Conservation (phyloP, 2,329 filamentous ascomycete species). For the Fonsecaea pedrosoi region DNA sequence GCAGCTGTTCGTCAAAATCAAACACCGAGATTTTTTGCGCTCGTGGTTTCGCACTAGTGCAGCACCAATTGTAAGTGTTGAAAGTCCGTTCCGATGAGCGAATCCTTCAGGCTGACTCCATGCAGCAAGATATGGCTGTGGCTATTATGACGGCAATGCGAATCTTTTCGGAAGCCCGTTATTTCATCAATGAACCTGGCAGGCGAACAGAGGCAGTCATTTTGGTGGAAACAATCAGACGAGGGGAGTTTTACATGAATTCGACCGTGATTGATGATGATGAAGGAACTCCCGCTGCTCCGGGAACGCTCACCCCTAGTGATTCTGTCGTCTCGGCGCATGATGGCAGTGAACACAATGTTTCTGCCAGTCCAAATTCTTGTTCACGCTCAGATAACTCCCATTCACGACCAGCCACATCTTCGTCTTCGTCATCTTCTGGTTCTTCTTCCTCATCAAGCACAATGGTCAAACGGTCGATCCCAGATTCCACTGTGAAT, state of each 20-base stretch:
- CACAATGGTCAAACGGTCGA: neutral
- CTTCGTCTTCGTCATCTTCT: conserved; percentile 1
- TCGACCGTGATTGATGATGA: conserved; percentile 1
- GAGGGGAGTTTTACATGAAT: conserved; percentile 9
- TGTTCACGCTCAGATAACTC: neutral
- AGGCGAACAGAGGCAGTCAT: neutral
- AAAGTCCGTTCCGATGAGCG: neutral
- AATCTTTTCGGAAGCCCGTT: conserved; percentile 10
- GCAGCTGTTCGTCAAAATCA: conserved; percentile 15
- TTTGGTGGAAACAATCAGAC: conserved; percentile 5
- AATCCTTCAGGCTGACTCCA: conserved; percentile 1
- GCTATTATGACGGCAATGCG: conserved; percentile 1
- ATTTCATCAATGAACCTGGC: neutral
- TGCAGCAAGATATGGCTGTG: conserved; percentile 9
- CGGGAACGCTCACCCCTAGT: conserved; percentile 8
- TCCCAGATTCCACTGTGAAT: neutral
- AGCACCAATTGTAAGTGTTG: neutral
- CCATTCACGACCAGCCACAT: neutral
- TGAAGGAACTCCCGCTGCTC: conserved; percentile 2
- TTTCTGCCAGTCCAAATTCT: conserved; percentile 12
- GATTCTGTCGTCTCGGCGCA: neutral
- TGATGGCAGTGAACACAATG: neutral
- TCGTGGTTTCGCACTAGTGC: neutral
- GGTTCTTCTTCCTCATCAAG: neutral
- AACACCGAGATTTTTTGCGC: conserved; percentile 2